Evolutionary conservation across 768 basidiomycete genomes (phyloP), one percentile per base, ranked within the genome.

Genomic region (Gautieria morchelliformis): DNA sequence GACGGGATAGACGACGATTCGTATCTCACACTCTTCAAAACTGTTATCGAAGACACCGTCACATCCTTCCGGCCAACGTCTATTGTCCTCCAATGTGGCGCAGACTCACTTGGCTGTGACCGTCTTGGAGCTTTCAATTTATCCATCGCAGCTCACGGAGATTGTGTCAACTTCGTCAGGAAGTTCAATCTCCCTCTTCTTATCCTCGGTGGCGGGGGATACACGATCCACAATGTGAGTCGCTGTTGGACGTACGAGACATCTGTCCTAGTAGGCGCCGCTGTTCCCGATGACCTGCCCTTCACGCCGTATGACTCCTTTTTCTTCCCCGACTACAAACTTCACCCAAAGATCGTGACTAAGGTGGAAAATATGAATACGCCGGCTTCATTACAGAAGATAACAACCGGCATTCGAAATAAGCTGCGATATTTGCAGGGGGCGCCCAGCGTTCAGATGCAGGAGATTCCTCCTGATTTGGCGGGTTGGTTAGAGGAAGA

Each of bases 191-290:
- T 98, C 3, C 95, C 95, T 1, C 73, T 98, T 14, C 77, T 99
- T 17, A 88, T 98, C 33, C 69, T 99, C 6, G 95, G 95, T 42
- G 95, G 95, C 2, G 95, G 95, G 4, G 95, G 95, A 0, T 99
- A 99, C 71, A 93, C 93, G 5, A 89, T 97, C 69, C 89, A 93
- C 66, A 95, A 95, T 67, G 96, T 99, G 62, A 88, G 89, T 47
- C 83, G 95, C n/a, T 99, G 95, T 67, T 99, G 95, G 95, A 86
- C 95, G 35, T 95, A 99, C 74, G 95, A 99, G 70, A 99, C 96
- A 0, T 85, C 91, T 12, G 88, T 98, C 0, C 82, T 95, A 8
- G 85, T 96, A 47, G 92, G 89, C 15, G 81, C 85, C 0, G 71
- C 78, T 39, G 80, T 99, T 30, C 87, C 93, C 0, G 87, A 95